These are phyloP conservation scores for Citrus hindsii DNA, from an alignment of 345 rosid species.

Conservation along the genomic window DNA sequence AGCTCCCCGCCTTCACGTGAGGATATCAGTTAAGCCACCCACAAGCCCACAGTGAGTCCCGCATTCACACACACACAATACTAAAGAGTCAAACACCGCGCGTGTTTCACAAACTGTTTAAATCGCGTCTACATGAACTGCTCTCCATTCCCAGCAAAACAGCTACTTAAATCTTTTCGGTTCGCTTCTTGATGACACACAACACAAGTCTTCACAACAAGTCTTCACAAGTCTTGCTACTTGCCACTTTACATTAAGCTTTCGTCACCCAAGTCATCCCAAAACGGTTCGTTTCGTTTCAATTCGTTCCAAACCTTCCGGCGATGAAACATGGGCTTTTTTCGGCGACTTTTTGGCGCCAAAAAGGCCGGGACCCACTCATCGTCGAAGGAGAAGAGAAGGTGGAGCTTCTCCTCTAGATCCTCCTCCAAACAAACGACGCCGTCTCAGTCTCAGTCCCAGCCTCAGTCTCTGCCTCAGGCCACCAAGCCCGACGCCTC, in stretches of 20 bases:
- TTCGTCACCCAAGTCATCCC: background rate
- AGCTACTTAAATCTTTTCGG: background rate
- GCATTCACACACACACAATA: accelerated
- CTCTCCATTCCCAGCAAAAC: background rate
- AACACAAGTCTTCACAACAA: no score
- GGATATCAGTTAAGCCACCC: background rate
- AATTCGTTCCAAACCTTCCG: background rate
- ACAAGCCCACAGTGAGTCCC: background rate
- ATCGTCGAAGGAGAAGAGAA: constrained; percentile 33
- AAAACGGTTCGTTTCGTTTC: background rate
- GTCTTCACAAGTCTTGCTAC: background rate
- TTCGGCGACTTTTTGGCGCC: constrained; percentile 70
- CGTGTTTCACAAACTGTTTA: background rate
- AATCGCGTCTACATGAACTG: background rate
- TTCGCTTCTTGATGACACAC: background rate
- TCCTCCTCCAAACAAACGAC: constrained; percentile 47
- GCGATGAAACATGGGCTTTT: constrained; percentile 65
- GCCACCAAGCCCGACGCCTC: constrained; percentile 9
- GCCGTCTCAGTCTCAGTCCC: constrained; percentile 16
- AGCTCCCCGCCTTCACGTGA: background rate
- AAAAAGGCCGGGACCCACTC: constrained; percentile 25
- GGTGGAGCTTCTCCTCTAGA: constrained; percentile 64
- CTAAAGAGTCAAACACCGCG: background rate
- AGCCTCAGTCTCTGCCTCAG: constrained; percentile 13
- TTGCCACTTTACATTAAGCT: background rate